Percentiles rank a stretch among this genome's conserved stretches.
These are phyloP conservation scores for Rhodotorula sp. DNA, from an alignment of 1,284 basidiomycete species.

Conservation along the genomic window DNA sequence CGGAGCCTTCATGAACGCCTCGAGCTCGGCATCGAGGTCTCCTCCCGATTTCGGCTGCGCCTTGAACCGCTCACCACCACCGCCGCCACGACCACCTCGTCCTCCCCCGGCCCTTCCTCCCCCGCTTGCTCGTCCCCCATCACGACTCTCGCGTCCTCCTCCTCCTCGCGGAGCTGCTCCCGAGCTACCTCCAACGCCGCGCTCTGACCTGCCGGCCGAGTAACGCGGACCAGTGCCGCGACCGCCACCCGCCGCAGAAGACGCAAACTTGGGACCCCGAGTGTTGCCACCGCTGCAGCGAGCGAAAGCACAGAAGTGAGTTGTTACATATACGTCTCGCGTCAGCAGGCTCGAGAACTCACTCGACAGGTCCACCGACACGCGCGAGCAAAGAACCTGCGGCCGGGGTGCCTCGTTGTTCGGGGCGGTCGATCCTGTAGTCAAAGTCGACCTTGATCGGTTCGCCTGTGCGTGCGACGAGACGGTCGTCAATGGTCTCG, in stretches of 20 bases:
- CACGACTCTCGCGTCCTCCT: constrained; percentile 44
- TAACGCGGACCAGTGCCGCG: neutral
- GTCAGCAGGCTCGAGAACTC: neutral
- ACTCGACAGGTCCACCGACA: constrained; percentile 23
- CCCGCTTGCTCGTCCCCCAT: constrained; percentile 33
- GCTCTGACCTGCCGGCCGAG: constrained; percentile 5
- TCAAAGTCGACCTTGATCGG: constrained; percentile 40
- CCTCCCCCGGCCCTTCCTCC: constrained; percentile 42
- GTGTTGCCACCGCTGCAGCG: neutral
- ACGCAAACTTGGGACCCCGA: neutral
- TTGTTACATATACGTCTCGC: no score
- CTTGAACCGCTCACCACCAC: constrained; percentile 48
- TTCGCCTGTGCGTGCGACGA: constrained; percentile 27
- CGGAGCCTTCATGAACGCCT: constrained; percentile 69
- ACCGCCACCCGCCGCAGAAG: neutral
- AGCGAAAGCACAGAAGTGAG: neutral
- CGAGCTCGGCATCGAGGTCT: constrained; percentile 85
- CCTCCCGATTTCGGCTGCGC: constrained; percentile 65
- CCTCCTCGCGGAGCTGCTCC: constrained; percentile 14
- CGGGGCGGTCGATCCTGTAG: constrained; percentile 13
- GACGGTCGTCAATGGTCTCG: neutral
- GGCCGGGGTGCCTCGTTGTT: constrained; percentile 13
- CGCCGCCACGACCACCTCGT: constrained; percentile 37
- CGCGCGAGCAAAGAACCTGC: constrained; percentile 34
- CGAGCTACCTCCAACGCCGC: constrained; percentile 7